Conservation (phyloP, 2,329 filamentous ascomycete genomes). For the Calonectria ilicicola region DNA sequence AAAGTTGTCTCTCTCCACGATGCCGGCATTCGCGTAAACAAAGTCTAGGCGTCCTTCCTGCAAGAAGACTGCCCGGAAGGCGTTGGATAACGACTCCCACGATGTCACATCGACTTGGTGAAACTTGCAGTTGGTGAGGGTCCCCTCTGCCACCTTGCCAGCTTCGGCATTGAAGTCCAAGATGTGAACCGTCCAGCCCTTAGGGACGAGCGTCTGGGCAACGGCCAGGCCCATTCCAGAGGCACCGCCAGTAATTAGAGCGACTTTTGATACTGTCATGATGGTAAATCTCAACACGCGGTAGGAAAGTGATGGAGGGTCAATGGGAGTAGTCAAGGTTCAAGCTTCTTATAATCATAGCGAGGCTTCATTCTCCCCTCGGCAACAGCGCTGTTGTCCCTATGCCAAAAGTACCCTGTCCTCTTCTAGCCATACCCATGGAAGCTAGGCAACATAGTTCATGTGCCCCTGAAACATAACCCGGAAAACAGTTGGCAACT, state of each 20-base stretch:
- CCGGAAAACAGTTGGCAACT: constrained; percentile 19
- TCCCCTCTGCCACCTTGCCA: neutral
- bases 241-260: constrained; percentile 14
- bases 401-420: neutral
- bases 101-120: constrained; percentile 17
- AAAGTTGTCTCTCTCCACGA: constrained; percentile 28
- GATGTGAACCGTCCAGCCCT: constrained; percentile 19
- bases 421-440: neutral
- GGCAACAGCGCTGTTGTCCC: too few relatives aligned
- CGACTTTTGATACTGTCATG: constrained; percentile 10
- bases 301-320: neutral
- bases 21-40: constrained; percentile 25
- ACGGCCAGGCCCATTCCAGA: constrained; percentile 23
- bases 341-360: neutral
- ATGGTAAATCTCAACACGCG: neutral
- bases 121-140: constrained; percentile 2
- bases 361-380: too few relatives aligned
- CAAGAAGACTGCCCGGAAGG: constrained; percentile 2
- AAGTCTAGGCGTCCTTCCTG: constrained; percentile 18
- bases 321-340: neutral
- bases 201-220: constrained; percentile 8
- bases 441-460: neutral
- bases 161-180: constrained; percentile 18
- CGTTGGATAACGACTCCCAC: constrained; percentile 5
- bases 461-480: neutral